Evolutionary conservation across 176 grass and related monocot genomes (phyloP).

Genomic region (Tuctoria greenei): DNA sequence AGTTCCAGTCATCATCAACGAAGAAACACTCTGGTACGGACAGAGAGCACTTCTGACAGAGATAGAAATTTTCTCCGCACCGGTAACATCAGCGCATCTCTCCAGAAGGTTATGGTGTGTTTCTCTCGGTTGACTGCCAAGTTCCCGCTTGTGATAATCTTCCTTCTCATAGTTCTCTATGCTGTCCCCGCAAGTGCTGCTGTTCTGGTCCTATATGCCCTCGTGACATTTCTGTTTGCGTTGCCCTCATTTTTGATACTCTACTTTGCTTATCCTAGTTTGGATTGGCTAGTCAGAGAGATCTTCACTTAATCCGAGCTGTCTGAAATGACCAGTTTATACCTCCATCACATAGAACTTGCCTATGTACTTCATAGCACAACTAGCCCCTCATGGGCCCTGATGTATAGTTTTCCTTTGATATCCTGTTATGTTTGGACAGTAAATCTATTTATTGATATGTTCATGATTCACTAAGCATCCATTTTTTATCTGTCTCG

Average conservation of each 20-base stretch:
- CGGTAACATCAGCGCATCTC: slow-evolving; percentile 50
- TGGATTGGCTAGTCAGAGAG: slow-evolving; percentile 83
- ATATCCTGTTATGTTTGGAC: not conserved
- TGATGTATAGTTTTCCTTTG: slow-evolving; percentile 7
- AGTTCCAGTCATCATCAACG: slow-evolving; percentile 45
- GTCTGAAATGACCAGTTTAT: slow-evolving; percentile 7
- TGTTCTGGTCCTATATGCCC: slow-evolving; percentile 62
- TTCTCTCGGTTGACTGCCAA: slow-evolving; percentile 76
- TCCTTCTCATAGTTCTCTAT: slow-evolving; percentile 84
- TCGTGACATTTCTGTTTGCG: slow-evolving; percentile 78
- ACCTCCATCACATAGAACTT: not conserved
- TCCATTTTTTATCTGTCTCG: not conserved
- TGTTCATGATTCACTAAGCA: not conserved
- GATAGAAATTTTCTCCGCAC: slow-evolving; percentile 8
- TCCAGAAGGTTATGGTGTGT: slow-evolving; percentile 62
- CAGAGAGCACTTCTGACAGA: slow-evolving; percentile 21
- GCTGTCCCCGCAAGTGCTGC: slow-evolving; percentile 72
- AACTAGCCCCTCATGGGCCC: not conserved
- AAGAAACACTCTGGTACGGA: slow-evolving; percentile 20
- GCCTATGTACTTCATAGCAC: slow-evolving; percentile 1
- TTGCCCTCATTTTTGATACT: slow-evolving; percentile 82
- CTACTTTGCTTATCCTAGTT: slow-evolving; percentile 82
- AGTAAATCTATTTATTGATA: slow-evolving; percentile 19
- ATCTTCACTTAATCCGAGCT: slow-evolving; percentile 53
- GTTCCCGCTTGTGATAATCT: slow-evolving; percentile 79